Evolutionary conservation across 495 filamentous ascomycete species (phyloP), one percentile per base, ranked within the genome.

Genomic region (Bathelium albidoporum): DNA sequence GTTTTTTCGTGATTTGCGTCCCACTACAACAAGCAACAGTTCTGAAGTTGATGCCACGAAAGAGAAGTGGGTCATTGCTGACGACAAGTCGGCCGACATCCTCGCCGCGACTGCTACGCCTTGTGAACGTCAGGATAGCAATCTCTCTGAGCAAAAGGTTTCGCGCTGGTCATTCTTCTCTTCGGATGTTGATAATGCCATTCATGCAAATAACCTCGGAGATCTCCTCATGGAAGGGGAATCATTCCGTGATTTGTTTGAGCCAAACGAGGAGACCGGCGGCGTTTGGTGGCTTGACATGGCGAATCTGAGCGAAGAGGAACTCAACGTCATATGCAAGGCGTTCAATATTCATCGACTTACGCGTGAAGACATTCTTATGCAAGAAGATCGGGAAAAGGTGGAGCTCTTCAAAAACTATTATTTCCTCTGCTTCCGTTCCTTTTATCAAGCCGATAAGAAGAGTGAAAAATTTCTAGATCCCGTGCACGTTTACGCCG

Each of bases 201-300:
- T 97, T 60, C 91, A 97, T 70, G 90, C 94, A 29, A 81, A 89
- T 0, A 89, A 94, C 64, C 79, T 98, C 66, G 91, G 89, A 26
- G 93, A 89, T 65, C 79, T 98, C 14, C 81, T 98, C 39, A 79
- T 94, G 41, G 90, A 92, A 1, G 93, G 90, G 14, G 92, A 96
- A 73, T 87, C 83, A 61, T 88, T 96, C 70, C 85, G 90, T 14
- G 90, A 91, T 43, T 84, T 98, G 7, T 98, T 98, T 71, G 84
- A 87, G 63, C 82, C 93, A 29, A 86, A 83, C 16, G 87, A 89
- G 12, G 81, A 87, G 0, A 55, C 2, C 24, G 82, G 84, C 61
- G 90, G 90, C 69, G 89, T 91, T 20, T 96, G 90, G 90, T 98
- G 94, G 94, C 78, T 98, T 22, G 93, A 98, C 69, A 88, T 96